Evolutionary conservation across 106 monocot species (phyloP).

Genomic region (Acanthochlamys bracteata): DNA sequence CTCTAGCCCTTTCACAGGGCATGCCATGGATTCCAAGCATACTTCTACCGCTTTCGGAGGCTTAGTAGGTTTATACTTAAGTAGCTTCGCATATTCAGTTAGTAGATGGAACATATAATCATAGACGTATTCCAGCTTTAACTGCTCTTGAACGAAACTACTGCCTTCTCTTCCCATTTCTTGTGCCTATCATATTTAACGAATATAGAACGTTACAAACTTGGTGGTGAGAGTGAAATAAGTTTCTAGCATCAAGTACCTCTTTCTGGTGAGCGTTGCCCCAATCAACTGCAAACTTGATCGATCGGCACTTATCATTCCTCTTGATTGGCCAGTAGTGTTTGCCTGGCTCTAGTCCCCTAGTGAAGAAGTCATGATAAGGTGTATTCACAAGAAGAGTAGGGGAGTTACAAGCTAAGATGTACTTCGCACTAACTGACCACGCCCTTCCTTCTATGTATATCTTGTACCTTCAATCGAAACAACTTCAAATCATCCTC

Average conservation of each 20-base stretch:
- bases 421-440: slow-evolving; percentile 94
- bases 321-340: slow-evolving; percentile 68
- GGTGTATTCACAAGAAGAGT: slow-evolving; percentile 34
- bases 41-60: slow-evolving; percentile 37
- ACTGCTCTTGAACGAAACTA: slow-evolving; percentile 32
- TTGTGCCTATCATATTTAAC: slow-evolving; percentile 14
- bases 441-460: slow-evolving; percentile 80
- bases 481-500: neutral
- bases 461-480: slow-evolving; percentile 58
- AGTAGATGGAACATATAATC: slow-evolving; percentile 72
- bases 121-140: slow-evolving; percentile 55
- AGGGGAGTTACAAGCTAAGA: slow-evolving; percentile 79
- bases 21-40: slow-evolving; percentile 38
- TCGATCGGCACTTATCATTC: slow-evolving; percentile 53
- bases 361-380: slow-evolving; percentile 68
- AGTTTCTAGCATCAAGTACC: slow-evolving; percentile 18
- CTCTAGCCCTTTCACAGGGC: slow-evolving; percentile 11
- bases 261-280: slow-evolving; percentile 48
- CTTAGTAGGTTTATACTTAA: slow-evolving; percentile 33
- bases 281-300: slow-evolving; percentile 79
- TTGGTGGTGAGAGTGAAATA: neutral
- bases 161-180: slow-evolving; percentile 34
- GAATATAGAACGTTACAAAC: neutral
- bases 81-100: slow-evolving; percentile 45
- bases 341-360: slow-evolving; percentile 52